Conservation (phyloP, 805 yeast species). For the Lipomyces anomalus region DNA sequence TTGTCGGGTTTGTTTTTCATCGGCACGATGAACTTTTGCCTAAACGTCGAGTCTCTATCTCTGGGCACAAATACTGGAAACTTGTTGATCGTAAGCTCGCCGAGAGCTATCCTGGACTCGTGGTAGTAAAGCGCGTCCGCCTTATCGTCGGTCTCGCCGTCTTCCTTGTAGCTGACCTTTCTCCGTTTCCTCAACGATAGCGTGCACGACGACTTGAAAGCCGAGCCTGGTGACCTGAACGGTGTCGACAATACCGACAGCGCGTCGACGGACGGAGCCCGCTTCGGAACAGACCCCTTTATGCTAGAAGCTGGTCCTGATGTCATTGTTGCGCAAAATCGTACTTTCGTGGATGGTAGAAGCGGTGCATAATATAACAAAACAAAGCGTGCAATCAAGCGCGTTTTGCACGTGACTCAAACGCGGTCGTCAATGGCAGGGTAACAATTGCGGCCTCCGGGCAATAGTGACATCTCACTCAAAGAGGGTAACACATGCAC, state of each 20-base stretch:
- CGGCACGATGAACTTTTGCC: conserved; percentile 21
- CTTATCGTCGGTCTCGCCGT: conserved; percentile 2
- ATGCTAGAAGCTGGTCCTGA: too few species aligned
- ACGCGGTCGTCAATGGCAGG: too few species aligned
- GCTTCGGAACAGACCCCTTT: too few species aligned
- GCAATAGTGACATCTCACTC: too few species aligned
- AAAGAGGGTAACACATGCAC: too few species aligned
- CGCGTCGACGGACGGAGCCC: conserved; percentile 15
- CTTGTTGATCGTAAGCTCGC: conserved; percentile 3
- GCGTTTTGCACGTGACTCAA: too few species aligned
- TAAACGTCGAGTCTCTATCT: conserved; percentile 13
- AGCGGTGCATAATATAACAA: too few species aligned
- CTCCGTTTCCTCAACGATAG: conserved; percentile 24
- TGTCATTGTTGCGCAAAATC: too few species aligned
- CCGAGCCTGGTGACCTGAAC: conserved; percentile 16
- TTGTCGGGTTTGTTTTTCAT: conserved; percentile 12
- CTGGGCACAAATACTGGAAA: conserved; percentile 17
- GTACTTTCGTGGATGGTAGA: too few species aligned
- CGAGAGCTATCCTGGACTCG: conserved; percentile 7
- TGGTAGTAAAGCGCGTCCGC: conserved; percentile 12
- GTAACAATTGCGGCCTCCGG: too few species aligned
- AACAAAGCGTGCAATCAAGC: too few species aligned
- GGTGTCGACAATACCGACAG: conserved; percentile 16
- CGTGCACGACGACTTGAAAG: not conserved
- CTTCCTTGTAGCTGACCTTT: conserved; percentile 20